phyloP scores from a whole-genome alignment of 192 early-diverging fungal genomes.

The Backusella sp. region DNA sequence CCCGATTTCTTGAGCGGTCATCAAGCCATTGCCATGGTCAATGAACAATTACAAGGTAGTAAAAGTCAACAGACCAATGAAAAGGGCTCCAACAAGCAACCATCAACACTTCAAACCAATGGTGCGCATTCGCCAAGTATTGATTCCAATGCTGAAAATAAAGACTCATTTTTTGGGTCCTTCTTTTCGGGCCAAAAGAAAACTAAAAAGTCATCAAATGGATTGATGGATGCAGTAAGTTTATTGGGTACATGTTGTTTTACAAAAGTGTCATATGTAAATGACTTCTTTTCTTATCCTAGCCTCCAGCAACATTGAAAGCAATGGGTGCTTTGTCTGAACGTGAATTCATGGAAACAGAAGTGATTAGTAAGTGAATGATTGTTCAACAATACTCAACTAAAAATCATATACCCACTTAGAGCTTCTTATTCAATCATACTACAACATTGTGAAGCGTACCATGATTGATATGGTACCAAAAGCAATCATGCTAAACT shows the following conservation, averaged over 20 bases:
- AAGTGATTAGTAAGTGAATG: conserved; percentile 90
- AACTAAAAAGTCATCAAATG: conserved; percentile 59
- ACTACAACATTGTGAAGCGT: conserved; percentile 99
- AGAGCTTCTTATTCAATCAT: conserved; percentile 95
- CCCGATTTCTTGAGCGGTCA: conserved; percentile 98
- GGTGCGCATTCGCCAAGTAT: background rate
- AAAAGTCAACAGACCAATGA: background rate
- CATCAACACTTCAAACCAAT: conserved; percentile 14
- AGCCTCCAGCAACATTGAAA: conserved; percentile 91
- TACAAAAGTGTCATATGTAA: background rate
- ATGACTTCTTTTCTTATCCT: background rate
- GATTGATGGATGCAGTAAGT: conserved; percentile 67
- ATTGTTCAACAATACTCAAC: background rate
- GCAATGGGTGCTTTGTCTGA: conserved; percentile 95
- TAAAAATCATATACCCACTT: background rate
- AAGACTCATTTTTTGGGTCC: conserved; percentile 87
- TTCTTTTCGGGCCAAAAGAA: conserved; percentile 86
- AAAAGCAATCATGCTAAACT: conserved; percentile 98
- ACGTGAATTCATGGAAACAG: conserved; percentile 96
- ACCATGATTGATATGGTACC: conserved; percentile 96
- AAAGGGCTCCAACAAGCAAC: background rate
- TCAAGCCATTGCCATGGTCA: conserved; percentile 89
- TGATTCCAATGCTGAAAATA: background rate
- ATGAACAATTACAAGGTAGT: conserved; percentile 53
- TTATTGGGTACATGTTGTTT: background rate